phyloP scores from a whole-genome alignment of 306 rosid species.

The Citrullus mucosospermus region DNA sequence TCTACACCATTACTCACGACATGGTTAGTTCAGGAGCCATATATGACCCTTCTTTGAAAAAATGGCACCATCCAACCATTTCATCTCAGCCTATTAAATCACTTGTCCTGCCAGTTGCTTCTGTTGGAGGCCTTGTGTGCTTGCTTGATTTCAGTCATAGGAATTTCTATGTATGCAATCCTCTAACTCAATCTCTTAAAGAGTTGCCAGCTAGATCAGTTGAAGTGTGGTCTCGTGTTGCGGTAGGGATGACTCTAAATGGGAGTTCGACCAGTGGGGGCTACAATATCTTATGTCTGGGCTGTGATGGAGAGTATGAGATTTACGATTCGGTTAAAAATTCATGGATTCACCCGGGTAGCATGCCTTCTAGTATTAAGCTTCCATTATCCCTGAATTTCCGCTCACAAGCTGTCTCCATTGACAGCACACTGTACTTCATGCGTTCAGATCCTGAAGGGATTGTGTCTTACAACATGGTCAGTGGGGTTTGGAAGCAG shows the following conservation, averaged over 20 bases:
- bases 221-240: slow-evolving; percentile 58
- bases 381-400: slow-evolving; percentile 45
- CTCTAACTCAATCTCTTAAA: slow-evolving; percentile 71
- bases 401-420: slow-evolving; percentile 49
- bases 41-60: slow-evolving; percentile 74
- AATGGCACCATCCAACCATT: slow-evolving; percentile 72
- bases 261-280: slow-evolving; percentile 35
- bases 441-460: slow-evolving; percentile 71
- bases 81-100: slow-evolving; percentile 39
- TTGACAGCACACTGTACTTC: slow-evolving; percentile 58
- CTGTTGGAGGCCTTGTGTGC: slow-evolving; percentile 92
- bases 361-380: slow-evolving; percentile 41
- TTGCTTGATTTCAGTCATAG: slow-evolving; percentile 53
- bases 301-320: slow-evolving; percentile 72
- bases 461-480: slow-evolving; percentile 56
- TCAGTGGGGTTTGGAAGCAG: slow-evolving; percentile 60
- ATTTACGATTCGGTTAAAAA: slow-evolving; percentile 59
- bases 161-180: slow-evolving; percentile 79
- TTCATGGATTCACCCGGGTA: slow-evolving; percentile 60
- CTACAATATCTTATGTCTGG: slow-evolving; percentile 73
- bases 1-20: slow-evolving; percentile 68
- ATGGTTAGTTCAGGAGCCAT: slow-evolving; percentile 63
- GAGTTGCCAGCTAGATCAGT: slow-evolving; percentile 77
- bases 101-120: slow-evolving; percentile 69
- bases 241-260: slow-evolving; percentile 71